Evolutionary conservation across 2,329 filamentous ascomycete genomes (phyloP).

Genomic region (Clarireedia monteithiana): DNA sequence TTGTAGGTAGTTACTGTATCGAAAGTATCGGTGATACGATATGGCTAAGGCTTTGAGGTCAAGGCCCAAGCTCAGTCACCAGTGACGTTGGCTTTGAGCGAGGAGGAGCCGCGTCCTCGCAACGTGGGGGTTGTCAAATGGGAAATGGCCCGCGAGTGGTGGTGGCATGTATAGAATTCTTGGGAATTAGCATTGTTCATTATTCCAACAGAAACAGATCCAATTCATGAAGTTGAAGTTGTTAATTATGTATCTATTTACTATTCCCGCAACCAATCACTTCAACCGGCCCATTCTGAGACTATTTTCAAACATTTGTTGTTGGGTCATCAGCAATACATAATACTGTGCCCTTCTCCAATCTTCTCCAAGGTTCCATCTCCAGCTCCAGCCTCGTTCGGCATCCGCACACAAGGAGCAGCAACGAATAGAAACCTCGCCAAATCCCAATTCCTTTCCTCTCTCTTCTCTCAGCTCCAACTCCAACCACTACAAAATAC

Average conservation of each 20-base stretch:
- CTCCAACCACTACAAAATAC: background rate
- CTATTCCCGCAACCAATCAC: too few relatives aligned
- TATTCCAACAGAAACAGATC: too few relatives aligned
- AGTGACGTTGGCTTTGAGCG: background rate
- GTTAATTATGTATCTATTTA: too few relatives aligned
- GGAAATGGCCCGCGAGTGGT: background rate
- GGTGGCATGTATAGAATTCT: background rate
- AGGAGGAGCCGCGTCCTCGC: background rate
- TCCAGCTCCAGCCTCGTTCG: slow-evolving; percentile 6
- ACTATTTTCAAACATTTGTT: too few relatives aligned
- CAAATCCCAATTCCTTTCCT: slow-evolving; percentile 3
- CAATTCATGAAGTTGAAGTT: too few relatives aligned
- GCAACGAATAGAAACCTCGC: slow-evolving; percentile 5
- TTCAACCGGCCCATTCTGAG: too few relatives aligned
- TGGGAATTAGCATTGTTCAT: too few relatives aligned
- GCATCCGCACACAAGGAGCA: background rate
- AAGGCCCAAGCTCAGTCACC: slow-evolving; percentile 5
- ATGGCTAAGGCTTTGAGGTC: background rate
- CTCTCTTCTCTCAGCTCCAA: background rate
- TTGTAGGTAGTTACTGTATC: background rate
- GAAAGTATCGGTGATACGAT: background rate
- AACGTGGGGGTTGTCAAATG: slow-evolving; percentile 2
- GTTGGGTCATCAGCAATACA: too few relatives aligned
- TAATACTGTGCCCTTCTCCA: background rate
- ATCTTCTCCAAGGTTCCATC: slow-evolving; percentile 10